Evolutionary conservation across 768 basidiomycete genomes (phyloP).

Genomic region (Podaxis rugospora): DNA sequence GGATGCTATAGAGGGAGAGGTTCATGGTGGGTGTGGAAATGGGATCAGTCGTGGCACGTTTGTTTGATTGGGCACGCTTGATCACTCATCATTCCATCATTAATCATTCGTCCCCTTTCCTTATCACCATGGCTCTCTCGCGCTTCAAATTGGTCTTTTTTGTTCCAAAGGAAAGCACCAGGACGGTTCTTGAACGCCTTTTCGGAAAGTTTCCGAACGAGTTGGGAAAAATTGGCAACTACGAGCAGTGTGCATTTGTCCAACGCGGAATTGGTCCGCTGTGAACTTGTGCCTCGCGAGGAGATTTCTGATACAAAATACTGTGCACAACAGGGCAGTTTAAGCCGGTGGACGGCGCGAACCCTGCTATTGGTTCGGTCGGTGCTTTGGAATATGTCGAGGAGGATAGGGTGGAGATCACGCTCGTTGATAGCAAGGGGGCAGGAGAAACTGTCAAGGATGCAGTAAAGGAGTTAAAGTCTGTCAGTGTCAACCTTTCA

Average conservation of each 20-base stretch:
- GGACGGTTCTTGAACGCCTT: constrained; percentile 35
- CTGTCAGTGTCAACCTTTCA: constrained; percentile 27
- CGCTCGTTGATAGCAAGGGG: constrained; percentile 34
- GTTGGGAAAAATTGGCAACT: constrained; percentile 49
- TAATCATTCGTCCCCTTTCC: neutral
- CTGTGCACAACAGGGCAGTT: constrained; percentile 37
- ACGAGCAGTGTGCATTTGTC: constrained; percentile 52
- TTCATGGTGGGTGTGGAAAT: constrained; percentile 44
- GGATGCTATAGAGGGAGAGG: constrained; percentile 82
- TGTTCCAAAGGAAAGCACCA: constrained; percentile 37
- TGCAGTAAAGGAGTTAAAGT: constrained; percentile 41
- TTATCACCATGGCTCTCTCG: constrained; percentile 18
- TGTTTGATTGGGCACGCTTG: neutral
- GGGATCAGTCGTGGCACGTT: neutral
- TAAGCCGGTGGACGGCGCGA: constrained; percentile 33
- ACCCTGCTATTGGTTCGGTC: constrained; percentile 38
- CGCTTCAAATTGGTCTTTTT: constrained; percentile 56
- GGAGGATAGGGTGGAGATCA: constrained; percentile 49
- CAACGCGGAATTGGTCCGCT: constrained; percentile 44
- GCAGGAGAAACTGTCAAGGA: constrained; percentile 30
- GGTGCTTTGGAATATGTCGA: constrained; percentile 45
- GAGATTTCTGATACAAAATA: neutral
- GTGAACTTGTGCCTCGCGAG: neutral
- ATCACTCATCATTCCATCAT: neutral
- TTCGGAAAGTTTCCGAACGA: constrained; percentile 40